phyloP scores from a whole-genome alignment of 2,329 filamentous ascomycete species.

The Hypoxylon sp. region DNA sequence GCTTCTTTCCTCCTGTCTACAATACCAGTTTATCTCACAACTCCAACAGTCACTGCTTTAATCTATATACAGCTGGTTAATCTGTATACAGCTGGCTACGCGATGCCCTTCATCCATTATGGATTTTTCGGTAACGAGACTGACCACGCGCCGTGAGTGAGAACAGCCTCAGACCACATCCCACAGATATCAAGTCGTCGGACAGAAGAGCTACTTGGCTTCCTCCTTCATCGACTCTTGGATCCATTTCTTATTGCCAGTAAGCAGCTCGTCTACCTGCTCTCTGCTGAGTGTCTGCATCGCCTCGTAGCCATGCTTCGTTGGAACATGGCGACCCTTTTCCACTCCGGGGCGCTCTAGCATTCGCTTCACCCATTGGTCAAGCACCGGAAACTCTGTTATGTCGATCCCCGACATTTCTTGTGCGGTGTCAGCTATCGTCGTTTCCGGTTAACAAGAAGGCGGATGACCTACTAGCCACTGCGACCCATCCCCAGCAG shows the following conservation, averaged over 20 bases:
- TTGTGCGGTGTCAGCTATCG: conserved; percentile 17
- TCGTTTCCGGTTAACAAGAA: not conserved
- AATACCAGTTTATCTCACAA: too few relatives aligned
- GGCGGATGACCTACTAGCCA: conserved; percentile 51
- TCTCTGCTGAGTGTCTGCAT: conserved; percentile 55
- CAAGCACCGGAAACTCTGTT: conserved; percentile 76
- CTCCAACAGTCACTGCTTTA: too few relatives aligned
- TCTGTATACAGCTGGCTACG: too few relatives aligned
- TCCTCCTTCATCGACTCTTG: conserved; percentile 74
- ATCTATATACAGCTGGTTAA: too few relatives aligned
- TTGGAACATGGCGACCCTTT: conserved; percentile 77
- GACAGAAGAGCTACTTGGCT: conserved; percentile 55
- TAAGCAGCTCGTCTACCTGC: conserved; percentile 65
- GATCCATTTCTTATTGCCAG: conserved; percentile 67
- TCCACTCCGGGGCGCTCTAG: conserved; percentile 74
- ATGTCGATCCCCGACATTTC: conserved; percentile 74
- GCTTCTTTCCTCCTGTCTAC: too few relatives aligned
- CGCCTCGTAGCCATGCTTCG: conserved; percentile 67
- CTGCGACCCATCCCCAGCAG: conserved; percentile 79
- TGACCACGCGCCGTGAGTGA: too few relatives aligned
- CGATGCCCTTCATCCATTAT: too few relatives aligned
- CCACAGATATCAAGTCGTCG: not conserved
- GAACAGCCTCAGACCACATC: too few relatives aligned
- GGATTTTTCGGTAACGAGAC: too few relatives aligned
- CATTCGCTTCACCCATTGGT: conserved; percentile 79